A percentile compares a stretch with the other conserved stretches of the same genome.
phyloP scores from a whole-genome alignment of 192 early-diverging fungal genomes.

The Umbelopsis sp. region DNA sequence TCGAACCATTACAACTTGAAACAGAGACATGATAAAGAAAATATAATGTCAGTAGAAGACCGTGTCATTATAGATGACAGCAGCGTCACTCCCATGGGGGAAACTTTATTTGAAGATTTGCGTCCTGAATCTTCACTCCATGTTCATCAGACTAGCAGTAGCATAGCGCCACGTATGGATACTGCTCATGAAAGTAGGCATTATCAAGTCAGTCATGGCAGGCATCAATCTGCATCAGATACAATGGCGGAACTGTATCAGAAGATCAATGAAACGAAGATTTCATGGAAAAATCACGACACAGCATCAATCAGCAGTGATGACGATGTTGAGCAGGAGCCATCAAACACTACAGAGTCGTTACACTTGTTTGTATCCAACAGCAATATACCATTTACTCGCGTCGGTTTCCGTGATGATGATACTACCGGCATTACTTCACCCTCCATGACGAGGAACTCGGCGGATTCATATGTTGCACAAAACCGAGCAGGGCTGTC shows the following conservation, averaged over 20 bases:
- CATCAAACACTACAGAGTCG: neutral
- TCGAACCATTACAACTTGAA: too few relatives aligned
- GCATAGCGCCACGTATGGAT: too few relatives aligned
- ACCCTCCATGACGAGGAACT: neutral
- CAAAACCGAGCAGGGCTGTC: neutral
- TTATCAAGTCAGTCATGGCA: neutral
- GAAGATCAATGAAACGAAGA: neutral
- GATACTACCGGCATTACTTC: neutral
- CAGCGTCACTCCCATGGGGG: too few relatives aligned
- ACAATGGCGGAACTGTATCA: neutral
- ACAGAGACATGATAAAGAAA: too few relatives aligned
- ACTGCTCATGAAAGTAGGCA: too few relatives aligned
- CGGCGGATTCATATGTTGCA: neutral
- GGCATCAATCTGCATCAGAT: neutral
- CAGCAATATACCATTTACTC: neutral
- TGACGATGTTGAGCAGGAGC: neutral
- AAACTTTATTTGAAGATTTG: too few relatives aligned
- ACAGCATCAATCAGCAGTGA: neutral
- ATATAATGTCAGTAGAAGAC: too few relatives aligned
- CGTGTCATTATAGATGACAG: too few relatives aligned
- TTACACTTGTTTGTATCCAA: neutral
- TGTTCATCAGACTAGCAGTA: too few relatives aligned
- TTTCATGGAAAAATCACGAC: neutral
- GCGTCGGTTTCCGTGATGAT: conserved; percentile 1
- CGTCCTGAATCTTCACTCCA: too few relatives aligned